Evolutionary conservation across 2,329 filamentous ascomycete species (phyloP), one percentile per base, ranked within the genome.

Genomic region (Cytospora leucostoma): DNA sequence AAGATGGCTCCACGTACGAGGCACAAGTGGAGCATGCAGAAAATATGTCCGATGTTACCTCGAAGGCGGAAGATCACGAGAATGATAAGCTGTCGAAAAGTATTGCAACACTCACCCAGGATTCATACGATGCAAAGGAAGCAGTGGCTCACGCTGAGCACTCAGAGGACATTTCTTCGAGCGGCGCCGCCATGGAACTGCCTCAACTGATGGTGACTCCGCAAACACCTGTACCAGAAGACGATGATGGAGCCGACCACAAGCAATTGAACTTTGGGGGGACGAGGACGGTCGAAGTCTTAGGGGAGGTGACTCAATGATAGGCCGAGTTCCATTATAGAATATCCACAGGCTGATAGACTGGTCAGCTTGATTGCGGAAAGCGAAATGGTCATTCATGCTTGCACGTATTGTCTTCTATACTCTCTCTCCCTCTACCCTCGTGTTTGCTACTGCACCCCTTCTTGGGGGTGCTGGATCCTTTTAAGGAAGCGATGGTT

Each of bases 161-260:
- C 7, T 68, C 38, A 37, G 59, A 62, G 7, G 64, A 59, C 33
- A 44, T 44, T 44, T 62, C 56, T 2, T 63, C 61, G n/a, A 64
- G 62, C 1, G 69, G 65, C 17, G 64, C 59, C 27, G 58, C 44
- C 44, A 47, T 72, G 7, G 53, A 71, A n/a, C 71, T 79, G 0
- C 81, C 82, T 0, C 73, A 80, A 47, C 68, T 84, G 0, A 78
- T 77, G 49, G 68, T 84, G n/a, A 84, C 82, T 0, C 80, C 81
- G 0, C 81, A 78, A 17, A 84, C 82, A 1, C 81, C 82, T 2
- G 74, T 73, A 0, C 71, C 75, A 0, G 64, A 66, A 1, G 74
- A 77, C 3, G 74, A 69, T 2, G 69, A 68, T 12, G 71, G 74
- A 7, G 67, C 74, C 3, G 77, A 79, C 54, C 73, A 74, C 4